Percentiles rank a stretch among this genome's conserved stretches.
These are phyloP conservation scores for Paecilomyces fulvus DNA, from an alignment of 2,329 filamentous ascomycete genomes.

Conservation along the genomic window DNA sequence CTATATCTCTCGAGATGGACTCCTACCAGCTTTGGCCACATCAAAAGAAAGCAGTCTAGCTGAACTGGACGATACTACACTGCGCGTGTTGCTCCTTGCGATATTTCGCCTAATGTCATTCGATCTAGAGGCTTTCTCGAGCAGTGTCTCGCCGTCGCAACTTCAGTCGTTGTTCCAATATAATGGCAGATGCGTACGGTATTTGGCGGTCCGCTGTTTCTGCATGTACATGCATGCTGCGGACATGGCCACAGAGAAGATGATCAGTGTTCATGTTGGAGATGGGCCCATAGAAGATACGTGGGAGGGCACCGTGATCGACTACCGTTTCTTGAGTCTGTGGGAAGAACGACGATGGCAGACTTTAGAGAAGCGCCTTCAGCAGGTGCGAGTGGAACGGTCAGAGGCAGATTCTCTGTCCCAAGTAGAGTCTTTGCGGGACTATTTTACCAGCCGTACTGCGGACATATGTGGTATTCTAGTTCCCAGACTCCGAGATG, in stretches of 20 bases:
- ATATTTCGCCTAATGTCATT: conserved; percentile 73
- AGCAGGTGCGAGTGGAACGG: conserved; percentile 14
- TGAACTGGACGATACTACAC: conserved; percentile 27
- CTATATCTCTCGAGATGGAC: conserved; percentile 26
- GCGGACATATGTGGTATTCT: conserved; percentile 58
- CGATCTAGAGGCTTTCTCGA: conserved; percentile 60
- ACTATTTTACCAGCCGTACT: conserved; percentile 50
- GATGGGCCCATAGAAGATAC: conserved; percentile 55
- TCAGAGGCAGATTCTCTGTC: conserved; percentile 12
- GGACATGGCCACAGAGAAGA: conserved; percentile 66
- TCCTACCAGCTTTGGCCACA: conserved; percentile 23
- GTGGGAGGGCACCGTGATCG: conserved; percentile 68
- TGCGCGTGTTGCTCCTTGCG: conserved; percentile 52
- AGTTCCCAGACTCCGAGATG: conserved; percentile 49
- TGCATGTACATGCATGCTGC: conserved; percentile 71
- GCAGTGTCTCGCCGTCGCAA: conserved; percentile 55
- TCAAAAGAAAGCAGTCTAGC: conserved; percentile 20
- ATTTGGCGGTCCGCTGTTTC: conserved; percentile 73
- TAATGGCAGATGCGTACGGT: conserved; percentile 55
- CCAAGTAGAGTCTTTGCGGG: conserved; percentile 20
- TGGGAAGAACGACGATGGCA: conserved; percentile 55
- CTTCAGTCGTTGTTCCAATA: conserved; percentile 62
- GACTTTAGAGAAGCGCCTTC: conserved; percentile 25
- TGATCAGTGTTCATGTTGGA: conserved; percentile 59
- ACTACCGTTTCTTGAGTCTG: conserved; percentile 65